Conservation (phyloP, 75 land plant genomes). For the Azolla pinnata region DNA sequence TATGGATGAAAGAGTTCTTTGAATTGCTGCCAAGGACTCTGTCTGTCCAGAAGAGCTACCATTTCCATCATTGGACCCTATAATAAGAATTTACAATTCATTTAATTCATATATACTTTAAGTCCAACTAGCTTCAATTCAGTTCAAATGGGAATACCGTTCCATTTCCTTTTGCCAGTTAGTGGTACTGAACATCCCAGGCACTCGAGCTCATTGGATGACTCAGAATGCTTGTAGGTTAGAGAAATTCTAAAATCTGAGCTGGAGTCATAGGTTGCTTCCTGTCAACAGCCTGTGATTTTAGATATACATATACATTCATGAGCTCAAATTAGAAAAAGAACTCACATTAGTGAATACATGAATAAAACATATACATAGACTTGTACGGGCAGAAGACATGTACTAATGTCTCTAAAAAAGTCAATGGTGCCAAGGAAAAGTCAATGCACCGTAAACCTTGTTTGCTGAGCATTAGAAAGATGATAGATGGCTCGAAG, state of each 20-base stretch:
- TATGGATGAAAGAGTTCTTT: constrained; percentile 19
- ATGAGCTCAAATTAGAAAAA: too few relatives aligned
- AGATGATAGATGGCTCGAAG: too few relatives aligned
- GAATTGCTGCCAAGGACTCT: constrained; percentile 31
- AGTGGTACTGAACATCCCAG: constrained; percentile 10
- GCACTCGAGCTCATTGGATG: constrained; percentile 24
- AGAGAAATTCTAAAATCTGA: constrained; percentile 51
- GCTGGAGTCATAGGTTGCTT: constrained; percentile 30
- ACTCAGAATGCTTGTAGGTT: constrained; percentile 39
- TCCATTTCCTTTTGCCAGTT: neutral
- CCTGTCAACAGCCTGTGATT: too few relatives aligned
- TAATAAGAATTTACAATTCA: neutral
- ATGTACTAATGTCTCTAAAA: too few relatives aligned
- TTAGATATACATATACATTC: too few relatives aligned
- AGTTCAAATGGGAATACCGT: neutral
- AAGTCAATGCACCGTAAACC: too few relatives aligned
- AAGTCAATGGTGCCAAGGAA: too few relatives aligned
- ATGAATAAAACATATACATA: too few relatives aligned
- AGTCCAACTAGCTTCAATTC: neutral
- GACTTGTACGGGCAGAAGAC: too few relatives aligned
- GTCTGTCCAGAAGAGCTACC: constrained; percentile 14
- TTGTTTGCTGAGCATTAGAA: too few relatives aligned
- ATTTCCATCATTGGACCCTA: constrained; percentile 7
- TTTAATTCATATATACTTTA: neutral
- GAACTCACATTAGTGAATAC: too few relatives aligned